phyloP scores from a whole-genome alignment of 2,329 filamentous ascomycete genomes.

The Metarhizium guizhouense region DNA sequence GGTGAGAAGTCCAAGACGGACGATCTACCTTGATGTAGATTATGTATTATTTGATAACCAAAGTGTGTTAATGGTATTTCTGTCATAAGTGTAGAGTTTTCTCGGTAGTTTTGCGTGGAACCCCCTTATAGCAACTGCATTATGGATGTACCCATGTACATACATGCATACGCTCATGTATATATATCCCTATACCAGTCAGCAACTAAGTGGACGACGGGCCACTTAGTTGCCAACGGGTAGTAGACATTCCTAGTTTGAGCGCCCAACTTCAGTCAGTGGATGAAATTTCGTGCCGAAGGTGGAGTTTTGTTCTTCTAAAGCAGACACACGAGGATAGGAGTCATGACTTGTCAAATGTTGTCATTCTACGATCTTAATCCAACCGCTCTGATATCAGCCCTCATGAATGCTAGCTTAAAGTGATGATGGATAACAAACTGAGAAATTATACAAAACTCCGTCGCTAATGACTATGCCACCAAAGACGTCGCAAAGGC shows the following conservation, averaged over 20 bases:
- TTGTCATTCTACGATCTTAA: not conserved
- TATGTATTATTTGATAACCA: not conserved
- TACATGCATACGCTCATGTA: too few species aligned
- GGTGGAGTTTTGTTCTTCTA: not conserved
- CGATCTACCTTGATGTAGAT: slow-evolving; percentile 18
- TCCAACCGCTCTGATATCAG: not conserved
- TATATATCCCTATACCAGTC: too few species aligned
- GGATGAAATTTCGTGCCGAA: too few species aligned
- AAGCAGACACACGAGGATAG: not conserved
- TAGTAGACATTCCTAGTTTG: too few species aligned
- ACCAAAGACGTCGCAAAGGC: not conserved
- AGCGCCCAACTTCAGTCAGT: too few species aligned
- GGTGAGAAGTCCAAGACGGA: slow-evolving; percentile 23
- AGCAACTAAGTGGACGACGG: too few species aligned
- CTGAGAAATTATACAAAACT: slow-evolving; percentile 17
- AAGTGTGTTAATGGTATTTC: not conserved
- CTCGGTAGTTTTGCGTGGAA: too few species aligned
- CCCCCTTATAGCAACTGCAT: too few species aligned
- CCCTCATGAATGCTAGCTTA: not conserved
- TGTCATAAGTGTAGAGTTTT: not conserved
- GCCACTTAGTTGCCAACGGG: too few species aligned
- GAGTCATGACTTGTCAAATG: not conserved
- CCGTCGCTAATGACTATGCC: slow-evolving; percentile 28
- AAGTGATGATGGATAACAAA: not conserved
- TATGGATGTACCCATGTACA: too few species aligned